Conservation (phyloP, 1,139 yeast species). For the Blastobotrys buckinghamii region DNA sequence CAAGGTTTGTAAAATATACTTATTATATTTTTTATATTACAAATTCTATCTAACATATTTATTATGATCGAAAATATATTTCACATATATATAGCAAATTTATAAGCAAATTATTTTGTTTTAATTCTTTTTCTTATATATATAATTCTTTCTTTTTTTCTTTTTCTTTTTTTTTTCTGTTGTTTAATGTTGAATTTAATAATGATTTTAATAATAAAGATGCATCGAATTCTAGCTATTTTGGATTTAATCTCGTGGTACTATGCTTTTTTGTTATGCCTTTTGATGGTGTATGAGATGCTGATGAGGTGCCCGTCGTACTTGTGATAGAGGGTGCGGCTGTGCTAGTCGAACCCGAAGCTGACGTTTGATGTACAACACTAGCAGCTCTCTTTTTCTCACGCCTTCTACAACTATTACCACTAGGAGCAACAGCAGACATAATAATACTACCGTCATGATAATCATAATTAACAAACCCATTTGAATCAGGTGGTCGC, state of each 20-base stretch:
- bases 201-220: too few species aligned
- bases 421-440: slow-evolving; percentile 26
- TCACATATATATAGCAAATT: too few species aligned
- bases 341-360: not conserved
- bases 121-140: not conserved
- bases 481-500: slow-evolving; percentile 20
- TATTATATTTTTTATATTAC: not conserved
- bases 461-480: slow-evolving; percentile 23
- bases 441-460: slow-evolving; percentile 21
- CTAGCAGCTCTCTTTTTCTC: not conserved
- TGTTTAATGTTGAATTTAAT: too few species aligned
- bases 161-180: not conserved
- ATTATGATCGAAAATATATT: too few species aligned
- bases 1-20: slow-evolving; percentile 11
- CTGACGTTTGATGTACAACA: not conserved
- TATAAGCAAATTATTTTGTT: not conserved
- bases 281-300: not conserved
- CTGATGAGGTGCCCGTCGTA: not conserved
- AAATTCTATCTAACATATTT: too few species aligned
- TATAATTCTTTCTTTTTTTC: not conserved
- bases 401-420: slow-evolving; percentile 12
- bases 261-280: slow-evolving; percentile 4
- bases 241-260: not conserved
- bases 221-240: too few species aligned
- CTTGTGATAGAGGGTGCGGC: not conserved